These are phyloP conservation scores for Alnus glutinosa DNA, from an alignment of 306 rosid species.

Conservation along the genomic window DNA sequence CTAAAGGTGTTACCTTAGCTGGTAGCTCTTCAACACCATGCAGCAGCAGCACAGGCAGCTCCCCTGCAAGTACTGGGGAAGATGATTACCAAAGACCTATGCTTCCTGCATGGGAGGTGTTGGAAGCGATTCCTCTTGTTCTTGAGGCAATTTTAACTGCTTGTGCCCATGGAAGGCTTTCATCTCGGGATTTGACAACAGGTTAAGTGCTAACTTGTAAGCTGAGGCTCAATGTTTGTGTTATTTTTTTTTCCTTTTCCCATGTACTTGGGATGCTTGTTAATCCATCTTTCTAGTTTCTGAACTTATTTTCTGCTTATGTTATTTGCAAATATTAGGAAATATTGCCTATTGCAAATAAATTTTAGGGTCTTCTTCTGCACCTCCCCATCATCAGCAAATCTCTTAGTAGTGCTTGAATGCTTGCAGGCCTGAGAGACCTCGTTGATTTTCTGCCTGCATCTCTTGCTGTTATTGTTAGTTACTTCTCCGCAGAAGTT, in stretches of 20 bases:
- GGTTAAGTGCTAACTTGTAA: slow-evolving; percentile 48
- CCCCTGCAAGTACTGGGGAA: slow-evolving; percentile 49
- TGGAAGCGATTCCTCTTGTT: slow-evolving; percentile 77
- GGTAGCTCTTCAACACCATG: slow-evolving; percentile 48
- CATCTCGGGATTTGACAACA: slow-evolving; percentile 78
- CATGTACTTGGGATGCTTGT: background rate
- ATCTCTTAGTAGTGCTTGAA: slow-evolving; percentile 31
- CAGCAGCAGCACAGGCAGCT: slow-evolving; percentile 44
- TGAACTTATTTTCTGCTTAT: background rate
- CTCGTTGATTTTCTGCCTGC: slow-evolving; percentile 86
- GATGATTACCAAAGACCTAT: slow-evolving; percentile 57
- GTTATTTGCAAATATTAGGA: background rate
- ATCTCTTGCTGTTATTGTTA: slow-evolving; percentile 65
- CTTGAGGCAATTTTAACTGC: slow-evolving; percentile 77
- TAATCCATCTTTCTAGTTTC: background rate
- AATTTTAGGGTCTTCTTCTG: background rate
- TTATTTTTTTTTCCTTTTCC: slow-evolving; percentile 11
- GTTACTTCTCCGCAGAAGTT: slow-evolving; percentile 80
- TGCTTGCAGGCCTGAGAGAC: slow-evolving; percentile 71
- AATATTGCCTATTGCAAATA: background rate
- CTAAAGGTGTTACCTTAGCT: slow-evolving; percentile 47
- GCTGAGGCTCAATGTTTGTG: slow-evolving; percentile 24
- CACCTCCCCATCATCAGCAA: slow-evolving; percentile 17
- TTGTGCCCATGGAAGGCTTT: slow-evolving; percentile 76
- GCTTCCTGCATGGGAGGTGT: slow-evolving; percentile 78